These are phyloP conservation scores for Mycena kentingensis DNA, from an alignment of 768 basidiomycete species.

Conservation along the genomic window DNA sequence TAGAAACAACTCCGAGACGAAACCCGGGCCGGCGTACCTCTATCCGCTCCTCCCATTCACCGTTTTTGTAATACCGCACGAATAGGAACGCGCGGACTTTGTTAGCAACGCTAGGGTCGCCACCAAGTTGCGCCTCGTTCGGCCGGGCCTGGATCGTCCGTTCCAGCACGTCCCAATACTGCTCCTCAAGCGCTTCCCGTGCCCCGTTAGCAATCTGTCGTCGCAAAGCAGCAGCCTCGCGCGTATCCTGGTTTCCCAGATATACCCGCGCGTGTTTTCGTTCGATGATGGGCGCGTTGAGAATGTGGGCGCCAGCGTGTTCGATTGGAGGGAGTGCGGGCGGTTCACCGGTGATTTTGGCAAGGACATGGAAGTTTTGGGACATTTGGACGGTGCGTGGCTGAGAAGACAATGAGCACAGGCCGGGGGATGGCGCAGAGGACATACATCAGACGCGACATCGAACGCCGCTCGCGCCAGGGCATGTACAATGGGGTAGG, in stretches of 20 bases:
- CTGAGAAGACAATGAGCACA: conserved; percentile 29
- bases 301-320: conserved; percentile 79
- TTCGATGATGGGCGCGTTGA: conserved; percentile 78
- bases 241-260: conserved; percentile 64
- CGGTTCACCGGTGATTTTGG: conserved; percentile 77
- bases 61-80: conserved; percentile 75
- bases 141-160: conserved; percentile 80
- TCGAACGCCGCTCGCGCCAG: conserved; percentile 67
- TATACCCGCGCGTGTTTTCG: conserved; percentile 84
- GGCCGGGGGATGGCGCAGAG: background rate
- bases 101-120: conserved; percentile 87
- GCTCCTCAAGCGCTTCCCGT: conserved; percentile 81
- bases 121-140: conserved; percentile 84
- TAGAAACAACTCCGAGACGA: background rate
- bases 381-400: conserved; percentile 59
- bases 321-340: conserved; percentile 74
- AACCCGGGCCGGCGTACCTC: conserved; percentile 70
- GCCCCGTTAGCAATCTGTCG: conserved; percentile 78
- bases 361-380: conserved; percentile 71
- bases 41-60: conserved; percentile 86
- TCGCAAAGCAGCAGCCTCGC: conserved; percentile 65
- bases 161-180: conserved; percentile 84
- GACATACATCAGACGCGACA: conserved; percentile 59
- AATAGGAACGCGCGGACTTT: conserved; percentile 86
- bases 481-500: conserved; percentile 74